Base-by-base conservation (phyloP, 1,284 basidiomycete species). In the Ceratobasidium sp. region DNA sequence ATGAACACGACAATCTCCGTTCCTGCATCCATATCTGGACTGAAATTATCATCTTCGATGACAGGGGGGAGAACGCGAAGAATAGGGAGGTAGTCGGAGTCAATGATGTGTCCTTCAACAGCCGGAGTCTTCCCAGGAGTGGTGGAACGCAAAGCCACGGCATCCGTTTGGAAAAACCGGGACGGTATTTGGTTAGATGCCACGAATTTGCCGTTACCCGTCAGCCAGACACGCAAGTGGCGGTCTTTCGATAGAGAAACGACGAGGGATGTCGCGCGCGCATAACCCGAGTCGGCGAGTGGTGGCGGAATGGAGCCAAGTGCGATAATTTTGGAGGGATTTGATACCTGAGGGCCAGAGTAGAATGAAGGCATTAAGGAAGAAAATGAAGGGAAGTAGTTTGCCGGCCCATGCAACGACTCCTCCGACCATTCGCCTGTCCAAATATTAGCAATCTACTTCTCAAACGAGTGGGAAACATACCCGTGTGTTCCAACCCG, bases 201-300 rank as follows among this genome's bases (percentile, higher is more conserved):
- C n/a, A 68, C 65, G 20, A 68, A 68, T 32, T 68, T 55, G 29
- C 65, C 65, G 54, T 74, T 68, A 8, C 65, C 65, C 12, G 65
- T 68, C 10, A 68, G 88, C 94, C 94, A 98, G 47, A 92, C 83
- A 55, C 93, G 85, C 50, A 97, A 81, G 65, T 89, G 90, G 68
- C 90, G 85, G 80, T 97, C 94, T 69, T 93, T 84, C n/a, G 94
- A 94, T 55, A 97, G 83, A 1, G 93, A 96, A 22, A 90, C 79
- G 71, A 91, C 83, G 12, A 83, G 84, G 69, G 89, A 82, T 74
- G 92, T 68, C n/a, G 65, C 65, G 25, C 53, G 52, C 4, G 65
- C 65, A 45, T 68, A 42, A 3, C 65, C 65, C 7, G 65, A 68
- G 43, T 68, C 65, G 29, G 65, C 65, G 8, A 68, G 87, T 43